phyloP scores from a whole-genome alignment of 805 yeast species.

The Ogataea populi-albae region DNA sequence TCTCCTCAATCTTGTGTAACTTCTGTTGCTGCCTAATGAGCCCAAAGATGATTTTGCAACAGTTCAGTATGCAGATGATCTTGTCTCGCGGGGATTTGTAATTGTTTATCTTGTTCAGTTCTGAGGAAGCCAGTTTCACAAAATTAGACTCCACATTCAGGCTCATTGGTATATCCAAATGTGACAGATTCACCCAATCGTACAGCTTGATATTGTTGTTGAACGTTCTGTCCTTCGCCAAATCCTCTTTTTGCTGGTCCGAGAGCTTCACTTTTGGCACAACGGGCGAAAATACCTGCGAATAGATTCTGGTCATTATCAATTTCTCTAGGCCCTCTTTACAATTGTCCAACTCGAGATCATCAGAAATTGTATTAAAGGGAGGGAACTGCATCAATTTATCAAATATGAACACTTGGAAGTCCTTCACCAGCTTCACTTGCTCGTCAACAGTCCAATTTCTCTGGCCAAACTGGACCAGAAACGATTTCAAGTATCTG shows the following conservation, averaged over 20 bases:
- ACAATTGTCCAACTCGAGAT: slow-evolving; percentile 62
- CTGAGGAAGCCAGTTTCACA: slow-evolving; percentile 65
- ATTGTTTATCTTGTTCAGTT: slow-evolving; percentile 71
- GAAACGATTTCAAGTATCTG: slow-evolving; percentile 78
- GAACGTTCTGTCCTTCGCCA: slow-evolving; percentile 65
- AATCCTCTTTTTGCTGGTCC: slow-evolving; percentile 59
- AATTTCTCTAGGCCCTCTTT: slow-evolving; percentile 91
- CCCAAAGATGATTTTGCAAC: slow-evolving; percentile 91
- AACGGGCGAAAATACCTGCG: slow-evolving; percentile 74
- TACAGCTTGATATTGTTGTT: slow-evolving; percentile 30
- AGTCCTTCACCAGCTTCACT: slow-evolving; percentile 70
- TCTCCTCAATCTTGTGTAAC: slow-evolving; percentile 54
- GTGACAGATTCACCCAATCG: slow-evolving; percentile 66
- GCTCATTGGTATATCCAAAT: slow-evolving; percentile 68
- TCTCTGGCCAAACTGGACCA: slow-evolving; percentile 68
- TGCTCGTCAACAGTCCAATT: slow-evolving; percentile 78
- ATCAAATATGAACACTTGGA: slow-evolving; percentile 65
- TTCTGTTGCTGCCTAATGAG: slow-evolving; percentile 58
- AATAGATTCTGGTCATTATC: slow-evolving; percentile 81
- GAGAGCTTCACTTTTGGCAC: slow-evolving; percentile 41
- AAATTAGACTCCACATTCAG: slow-evolving; percentile 49
- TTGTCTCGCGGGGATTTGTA: slow-evolving; percentile 95
- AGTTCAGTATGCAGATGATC: slow-evolving; percentile 83
- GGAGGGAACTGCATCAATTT: slow-evolving; percentile 67
- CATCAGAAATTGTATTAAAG: slow-evolving; percentile 60